phyloP scores from a whole-genome alignment of 345 rosid genomes.

The Eucalyptus marginata region DNA sequence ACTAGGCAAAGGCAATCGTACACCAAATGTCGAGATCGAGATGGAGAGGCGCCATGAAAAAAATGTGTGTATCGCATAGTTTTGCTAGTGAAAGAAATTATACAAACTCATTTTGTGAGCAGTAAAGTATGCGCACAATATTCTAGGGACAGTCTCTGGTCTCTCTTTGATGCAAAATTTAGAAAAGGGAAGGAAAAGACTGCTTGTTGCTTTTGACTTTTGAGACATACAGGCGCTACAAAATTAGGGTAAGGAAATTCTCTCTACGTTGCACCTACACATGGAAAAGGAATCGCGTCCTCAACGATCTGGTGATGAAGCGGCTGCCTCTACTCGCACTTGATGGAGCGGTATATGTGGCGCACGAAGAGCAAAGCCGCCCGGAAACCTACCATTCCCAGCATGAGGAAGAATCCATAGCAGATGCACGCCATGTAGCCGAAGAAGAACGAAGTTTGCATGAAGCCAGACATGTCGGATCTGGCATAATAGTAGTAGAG shows the following conservation, averaged over 20 bases:
- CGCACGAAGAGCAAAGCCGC: conserved; percentile 36
- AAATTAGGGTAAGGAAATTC: neutral
- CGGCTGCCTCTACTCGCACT: conserved; percentile 31
- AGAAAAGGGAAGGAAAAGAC: neutral
- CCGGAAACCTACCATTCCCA: conserved; percentile 37
- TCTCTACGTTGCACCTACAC: neutral
- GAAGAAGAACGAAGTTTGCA: conserved; percentile 46
- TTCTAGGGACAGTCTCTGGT: neutral
- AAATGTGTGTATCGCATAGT: neutral
- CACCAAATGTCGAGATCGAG: neutral
- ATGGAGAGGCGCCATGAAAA: neutral
- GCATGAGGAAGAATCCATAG: conserved; percentile 43
- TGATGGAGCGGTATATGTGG: conserved; percentile 36
- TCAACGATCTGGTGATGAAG: neutral
- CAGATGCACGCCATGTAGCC: conserved; percentile 49
- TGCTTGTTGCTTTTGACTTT: neutral
- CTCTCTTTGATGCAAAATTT: neutral
- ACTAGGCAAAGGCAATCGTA: neutral
- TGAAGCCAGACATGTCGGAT: conserved; percentile 42
- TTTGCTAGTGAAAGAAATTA: neutral
- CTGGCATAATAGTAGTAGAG: conserved; percentile 32
- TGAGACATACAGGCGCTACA: neutral
- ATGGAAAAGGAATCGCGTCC: neutral
- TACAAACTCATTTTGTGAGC: neutral
- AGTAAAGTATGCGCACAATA: neutral